Evolutionary conservation across 1,139 yeast genomes (phyloP), one percentile per base, ranked within the genome.

Genomic region (Komagataea norvegica): DNA sequence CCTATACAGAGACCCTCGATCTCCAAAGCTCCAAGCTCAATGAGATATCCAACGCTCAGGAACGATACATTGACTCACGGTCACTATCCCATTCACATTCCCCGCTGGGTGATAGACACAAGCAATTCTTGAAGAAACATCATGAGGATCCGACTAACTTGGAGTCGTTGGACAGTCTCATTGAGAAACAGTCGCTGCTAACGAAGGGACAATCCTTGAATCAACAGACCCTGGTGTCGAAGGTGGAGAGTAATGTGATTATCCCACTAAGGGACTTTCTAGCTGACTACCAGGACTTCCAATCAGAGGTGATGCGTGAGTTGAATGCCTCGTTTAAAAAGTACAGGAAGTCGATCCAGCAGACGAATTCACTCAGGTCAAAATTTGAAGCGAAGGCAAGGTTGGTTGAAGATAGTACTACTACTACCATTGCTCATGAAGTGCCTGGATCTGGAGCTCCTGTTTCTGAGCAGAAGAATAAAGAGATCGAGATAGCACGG

Each of bases 221-320:
- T 5, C 41, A 36, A 16, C 45, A 41, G n/a, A 25, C 31, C 5
- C 16, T 39, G 4, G 15, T 38, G 0, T 38, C 49, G 0, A 33
- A 37, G 21, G 18, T 51, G 4, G 33, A 42, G 25, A 44, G 49
- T 16, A 44, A 49, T 24, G 31, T 49, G 2, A 20, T 47, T 0
- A 19, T 46, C 1, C 28, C 33, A 4, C 38, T 52, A 6, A 32
- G 37, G 15, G 54, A 51, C 25, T 52, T 52, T 25, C 15, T 50
- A n/a, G 54, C 49, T 1, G 51, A 51, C 21, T 48, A 43, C 20
- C 35, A 20, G 11, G 36, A 30, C 3, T 51, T 49, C 19, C 38
- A 36, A 3, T 15, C 21, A 2, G 39, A 35, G n/a, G 22, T 44
- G 3, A 46, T 33, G 25, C 40, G 31, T 3, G 31, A 31, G 0